Conservation (phyloP, 208 protist genomes). For the Trypanosoma cruzi region DNA sequence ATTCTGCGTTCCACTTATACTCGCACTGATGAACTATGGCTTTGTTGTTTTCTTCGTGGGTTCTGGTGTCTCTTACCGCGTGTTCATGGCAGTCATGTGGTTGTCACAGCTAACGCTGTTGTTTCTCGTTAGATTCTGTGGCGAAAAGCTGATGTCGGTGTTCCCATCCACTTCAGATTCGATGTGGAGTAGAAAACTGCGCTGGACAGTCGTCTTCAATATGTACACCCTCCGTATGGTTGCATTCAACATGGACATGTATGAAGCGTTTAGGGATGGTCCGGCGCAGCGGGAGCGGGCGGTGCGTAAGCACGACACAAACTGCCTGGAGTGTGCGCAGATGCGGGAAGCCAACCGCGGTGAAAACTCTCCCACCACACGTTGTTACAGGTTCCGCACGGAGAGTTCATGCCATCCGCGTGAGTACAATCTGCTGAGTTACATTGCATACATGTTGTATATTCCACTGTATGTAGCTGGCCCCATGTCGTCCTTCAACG, state of each 20-base stretch:
- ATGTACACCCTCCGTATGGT: constrained; percentile 84
- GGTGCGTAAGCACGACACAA: constrained; percentile 25
- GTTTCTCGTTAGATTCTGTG: not conserved
- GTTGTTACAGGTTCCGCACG: constrained; percentile 64
- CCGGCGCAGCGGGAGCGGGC: constrained; percentile 28
- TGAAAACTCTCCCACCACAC: not conserved
- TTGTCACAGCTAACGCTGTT: constrained; percentile 36
- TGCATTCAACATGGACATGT: constrained; percentile 71
- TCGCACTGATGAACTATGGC: constrained; percentile 40
- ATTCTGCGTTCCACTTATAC: constrained; percentile 33
- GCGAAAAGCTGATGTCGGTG: constrained; percentile 24
- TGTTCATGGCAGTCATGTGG: constrained; percentile 63
- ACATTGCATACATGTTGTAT: constrained; percentile 89
- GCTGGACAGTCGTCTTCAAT: constrained; percentile 75
- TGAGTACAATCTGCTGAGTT: constrained; percentile 80
- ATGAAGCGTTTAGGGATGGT: constrained; percentile 35
- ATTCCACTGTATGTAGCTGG: constrained; percentile 90
- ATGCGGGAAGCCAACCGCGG: constrained; percentile 13
- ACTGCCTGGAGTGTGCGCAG: constrained; percentile 32
- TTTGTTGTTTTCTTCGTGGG: constrained; percentile 32
- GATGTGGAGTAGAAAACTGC: constrained; percentile 13
- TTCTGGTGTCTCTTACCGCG: constrained; percentile 38
- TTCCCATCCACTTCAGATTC: constrained; percentile 2
- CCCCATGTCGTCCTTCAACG: constrained; percentile 90
- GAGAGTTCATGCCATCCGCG: constrained; percentile 39